phyloP scores from a whole-genome alignment of 805 yeast species.

The Citeromyces nyonsensis region DNA sequence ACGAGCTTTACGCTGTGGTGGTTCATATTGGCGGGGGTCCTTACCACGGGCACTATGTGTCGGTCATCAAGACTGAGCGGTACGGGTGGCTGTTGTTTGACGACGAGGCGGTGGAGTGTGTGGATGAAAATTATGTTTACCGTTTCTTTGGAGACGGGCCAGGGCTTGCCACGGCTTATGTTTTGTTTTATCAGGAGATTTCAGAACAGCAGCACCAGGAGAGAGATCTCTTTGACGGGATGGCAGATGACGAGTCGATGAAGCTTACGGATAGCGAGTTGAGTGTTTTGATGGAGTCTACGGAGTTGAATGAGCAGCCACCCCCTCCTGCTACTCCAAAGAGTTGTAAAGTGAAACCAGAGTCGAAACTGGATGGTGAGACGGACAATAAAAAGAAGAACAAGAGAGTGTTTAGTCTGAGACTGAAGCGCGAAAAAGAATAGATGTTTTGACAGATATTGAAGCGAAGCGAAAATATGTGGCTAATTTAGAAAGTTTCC shows the following conservation, averaged over 20 bases:
- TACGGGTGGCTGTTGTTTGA: conserved; percentile 89
- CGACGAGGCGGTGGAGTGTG: conserved; percentile 86
- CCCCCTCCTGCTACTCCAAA: not conserved
- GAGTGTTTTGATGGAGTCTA: not conserved
- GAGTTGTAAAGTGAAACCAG: too few species aligned
- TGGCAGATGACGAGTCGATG: conserved; percentile 7
- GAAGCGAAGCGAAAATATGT: not conserved
- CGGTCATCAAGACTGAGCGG: conserved; percentile 62
- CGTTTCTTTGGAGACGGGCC: conserved; percentile 81
- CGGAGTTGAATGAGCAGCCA: not conserved
- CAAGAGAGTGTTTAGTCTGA: conserved; percentile 1
- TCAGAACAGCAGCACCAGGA: conserved; percentile 18
- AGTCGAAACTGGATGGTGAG: not conserved
- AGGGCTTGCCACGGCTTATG: conserved; percentile 84
- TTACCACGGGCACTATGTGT: conserved; percentile 91
- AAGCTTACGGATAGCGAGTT: not conserved
- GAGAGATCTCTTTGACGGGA: conserved; percentile 13
- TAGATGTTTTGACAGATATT: not conserved
- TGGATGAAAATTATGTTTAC: conserved; percentile 69
- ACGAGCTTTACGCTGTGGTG: conserved; percentile 75
- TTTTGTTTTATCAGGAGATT: conserved; percentile 65
- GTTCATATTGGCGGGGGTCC: conserved; percentile 97
- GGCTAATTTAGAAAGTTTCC: not conserved
- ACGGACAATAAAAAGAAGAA: conserved; percentile 1
- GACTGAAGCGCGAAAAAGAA: too few species aligned